Evolutionary conservation across 2,329 filamentous ascomycete genomes (phyloP), one percentile per base, ranked within the genome.

Genomic region (Pyricularia pennisetigena): DNA sequence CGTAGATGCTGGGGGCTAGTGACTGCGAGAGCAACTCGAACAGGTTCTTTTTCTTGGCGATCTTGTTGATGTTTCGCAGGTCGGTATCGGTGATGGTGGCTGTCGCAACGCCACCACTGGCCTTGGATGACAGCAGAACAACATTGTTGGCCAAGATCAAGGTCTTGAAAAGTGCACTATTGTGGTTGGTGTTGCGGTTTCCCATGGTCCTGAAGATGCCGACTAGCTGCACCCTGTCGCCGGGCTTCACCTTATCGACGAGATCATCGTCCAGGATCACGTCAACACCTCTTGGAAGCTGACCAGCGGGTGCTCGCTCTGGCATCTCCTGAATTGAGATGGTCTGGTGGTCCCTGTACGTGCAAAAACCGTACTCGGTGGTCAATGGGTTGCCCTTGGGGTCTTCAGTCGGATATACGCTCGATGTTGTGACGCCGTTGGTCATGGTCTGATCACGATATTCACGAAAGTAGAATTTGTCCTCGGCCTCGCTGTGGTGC

Each of bases 301-400:
- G 95, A 67, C 95, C 95, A 69, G 95, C 94, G 68, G 95, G 95
- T 2, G 95, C 95, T 73, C 94, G 86, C 79, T 99, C 95, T 0
- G 95, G 95, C 95, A 99, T 99, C 82, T 99, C 95, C 80, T 99
- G 95, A 72, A 99, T 97, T 0, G 94, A 97, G 70, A 99, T 93
- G 20, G 92, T 97, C 78, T 99, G 95, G 76, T 99, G 95, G 77
- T 99, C 95, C 75, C 94, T 87, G 80, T 97, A 99, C 66, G 91
- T 95, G 77, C 90, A 96, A 80, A 96, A 94, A 28, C 95, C 95
- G 77, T 98, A 99, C 76, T 99, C 95, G 3, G 95, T 99, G 69
- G 93, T 87, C 24, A 99, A 84, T 3, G 94, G 91, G 75, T 98
- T 97, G 70, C 94, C 93, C 10, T 97, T 89, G 61, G 94, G 93